These are phyloP conservation scores for Trichoderma endophyticum DNA, from an alignment of 2,329 filamentous ascomycete genomes.

Conservation along the genomic window DNA sequence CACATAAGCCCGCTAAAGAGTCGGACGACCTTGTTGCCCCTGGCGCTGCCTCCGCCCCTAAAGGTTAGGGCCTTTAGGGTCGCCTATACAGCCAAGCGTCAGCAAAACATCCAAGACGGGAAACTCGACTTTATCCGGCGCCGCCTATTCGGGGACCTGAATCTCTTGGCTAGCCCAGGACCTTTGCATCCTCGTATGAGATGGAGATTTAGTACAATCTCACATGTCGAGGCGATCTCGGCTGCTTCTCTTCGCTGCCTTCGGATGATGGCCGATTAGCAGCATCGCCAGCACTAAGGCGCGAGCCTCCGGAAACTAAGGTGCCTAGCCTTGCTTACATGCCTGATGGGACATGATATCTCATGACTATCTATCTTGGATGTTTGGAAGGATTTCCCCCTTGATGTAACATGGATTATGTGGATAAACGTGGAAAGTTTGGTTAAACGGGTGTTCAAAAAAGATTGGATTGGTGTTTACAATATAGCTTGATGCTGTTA, in stretches of 20 bases:
- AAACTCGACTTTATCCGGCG: background rate
- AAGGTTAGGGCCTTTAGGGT: background rate
- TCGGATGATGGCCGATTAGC: background rate
- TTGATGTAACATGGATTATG: background rate
- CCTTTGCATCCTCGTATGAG: background rate
- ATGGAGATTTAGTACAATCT: background rate
- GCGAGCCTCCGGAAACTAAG: background rate
- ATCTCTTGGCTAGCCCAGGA: background rate
- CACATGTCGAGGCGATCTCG: background rate
- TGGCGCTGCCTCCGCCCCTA: slow-evolving; percentile 4
- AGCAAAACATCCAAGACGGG: background rate
- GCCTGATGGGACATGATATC: background rate
- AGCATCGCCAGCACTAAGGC: background rate
- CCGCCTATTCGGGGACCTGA: background rate
- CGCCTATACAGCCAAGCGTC: background rate
- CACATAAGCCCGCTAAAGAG: background rate
- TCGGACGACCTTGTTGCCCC: background rate
- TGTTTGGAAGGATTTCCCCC: background rate
- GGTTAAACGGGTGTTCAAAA: background rate
- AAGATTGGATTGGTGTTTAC: background rate
- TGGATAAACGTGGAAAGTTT: background rate
- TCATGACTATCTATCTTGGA: background rate
- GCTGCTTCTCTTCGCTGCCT: background rate
- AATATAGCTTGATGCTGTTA: slow-evolving; percentile 7
- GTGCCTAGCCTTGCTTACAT: background rate